phyloP scores from a whole-genome alignment of 192 early-diverging fungal species.

The Coemansia sp. region DNA sequence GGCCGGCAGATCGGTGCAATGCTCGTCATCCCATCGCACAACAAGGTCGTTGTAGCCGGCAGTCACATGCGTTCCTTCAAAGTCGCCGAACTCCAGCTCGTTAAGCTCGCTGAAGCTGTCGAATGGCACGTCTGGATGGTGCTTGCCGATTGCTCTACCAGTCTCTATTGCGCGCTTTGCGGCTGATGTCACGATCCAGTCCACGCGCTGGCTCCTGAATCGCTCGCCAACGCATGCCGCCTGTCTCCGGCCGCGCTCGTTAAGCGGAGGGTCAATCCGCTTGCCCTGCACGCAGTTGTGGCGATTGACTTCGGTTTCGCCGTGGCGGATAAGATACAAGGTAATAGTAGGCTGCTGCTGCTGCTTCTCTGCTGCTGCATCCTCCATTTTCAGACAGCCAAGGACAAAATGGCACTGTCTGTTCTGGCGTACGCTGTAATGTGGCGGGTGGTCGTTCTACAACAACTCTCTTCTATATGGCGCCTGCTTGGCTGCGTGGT shows the following conservation, averaged over 20 bases:
- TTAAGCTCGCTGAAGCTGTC: slow-evolving; percentile 22
- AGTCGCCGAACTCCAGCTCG: slow-evolving; percentile 44
- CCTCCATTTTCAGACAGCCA: background rate
- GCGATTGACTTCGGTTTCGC: slow-evolving; percentile 52
- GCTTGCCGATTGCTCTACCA: slow-evolving; percentile 22
- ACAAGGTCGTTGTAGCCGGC: slow-evolving; percentile 41
- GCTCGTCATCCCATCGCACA: slow-evolving; percentile 24
- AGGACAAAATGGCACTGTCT: background rate
- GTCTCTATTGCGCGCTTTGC: slow-evolving; percentile 39
- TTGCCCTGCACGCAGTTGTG: slow-evolving; percentile 46
- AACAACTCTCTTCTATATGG: background rate
- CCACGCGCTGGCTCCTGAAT: slow-evolving; percentile 24
- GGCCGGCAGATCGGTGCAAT: slow-evolving; percentile 9
- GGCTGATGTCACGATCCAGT: slow-evolving; percentile 45
- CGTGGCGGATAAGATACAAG: slow-evolving; percentile 49
- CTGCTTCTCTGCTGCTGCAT: slow-evolving; percentile 5
- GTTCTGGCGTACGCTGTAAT: background rate
- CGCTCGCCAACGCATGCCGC: slow-evolving; percentile 33
- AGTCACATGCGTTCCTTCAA: slow-evolving; percentile 40
- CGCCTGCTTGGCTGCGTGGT: background rate
- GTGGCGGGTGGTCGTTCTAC: background rate
- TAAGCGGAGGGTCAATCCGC: slow-evolving; percentile 50
- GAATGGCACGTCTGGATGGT: slow-evolving; percentile 22
- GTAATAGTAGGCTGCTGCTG: slow-evolving; percentile 11
- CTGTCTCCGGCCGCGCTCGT: slow-evolving; percentile 40